Evolutionary conservation across 208 protist genomes (phyloP).

Genomic region (Herpetomonas tarakana): DNA sequence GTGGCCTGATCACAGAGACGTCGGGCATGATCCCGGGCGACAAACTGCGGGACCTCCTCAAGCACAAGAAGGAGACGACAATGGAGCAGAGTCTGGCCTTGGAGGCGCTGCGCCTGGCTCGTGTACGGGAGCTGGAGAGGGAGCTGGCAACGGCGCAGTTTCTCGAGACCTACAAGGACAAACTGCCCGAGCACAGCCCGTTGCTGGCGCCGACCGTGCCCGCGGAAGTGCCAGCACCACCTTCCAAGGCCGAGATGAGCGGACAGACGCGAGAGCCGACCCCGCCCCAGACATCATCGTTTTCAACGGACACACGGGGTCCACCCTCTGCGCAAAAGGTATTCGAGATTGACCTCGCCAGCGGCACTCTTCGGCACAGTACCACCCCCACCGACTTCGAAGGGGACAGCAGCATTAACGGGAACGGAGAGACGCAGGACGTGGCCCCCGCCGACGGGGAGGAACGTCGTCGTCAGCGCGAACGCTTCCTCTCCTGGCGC

Average conservation of each 20-base stretch:
- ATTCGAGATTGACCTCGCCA: not conserved
- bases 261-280: not conserved
- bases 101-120: slow-evolving; percentile 54
- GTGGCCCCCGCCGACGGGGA: not conserved
- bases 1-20: slow-evolving; percentile 84
- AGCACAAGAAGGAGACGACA: slow-evolving; percentile 36
- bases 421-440: not conserved
- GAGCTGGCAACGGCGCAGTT: slow-evolving; percentile 43
- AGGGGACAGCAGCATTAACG: not conserved
- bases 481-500: slow-evolving; percentile 65
- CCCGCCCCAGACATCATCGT: no score
- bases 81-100: slow-evolving; percentile 47
- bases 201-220: not conserved
- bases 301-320: no score
- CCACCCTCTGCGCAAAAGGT: not conserved
- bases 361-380: not conserved
- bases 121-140: slow-evolving; percentile 35
- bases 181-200: not conserved
- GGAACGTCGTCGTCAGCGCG: slow-evolving; percentile 22
- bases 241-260: no score
- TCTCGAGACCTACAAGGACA: slow-evolving; percentile 6
- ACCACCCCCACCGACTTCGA: no score
- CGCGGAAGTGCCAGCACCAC: no score
- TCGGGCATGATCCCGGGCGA: slow-evolving; percentile 85
- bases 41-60: slow-evolving; percentile 65